Evolutionary conservation across 139 green algal genomes (phyloP).

Genomic region (Picochlorum sp.): DNA sequence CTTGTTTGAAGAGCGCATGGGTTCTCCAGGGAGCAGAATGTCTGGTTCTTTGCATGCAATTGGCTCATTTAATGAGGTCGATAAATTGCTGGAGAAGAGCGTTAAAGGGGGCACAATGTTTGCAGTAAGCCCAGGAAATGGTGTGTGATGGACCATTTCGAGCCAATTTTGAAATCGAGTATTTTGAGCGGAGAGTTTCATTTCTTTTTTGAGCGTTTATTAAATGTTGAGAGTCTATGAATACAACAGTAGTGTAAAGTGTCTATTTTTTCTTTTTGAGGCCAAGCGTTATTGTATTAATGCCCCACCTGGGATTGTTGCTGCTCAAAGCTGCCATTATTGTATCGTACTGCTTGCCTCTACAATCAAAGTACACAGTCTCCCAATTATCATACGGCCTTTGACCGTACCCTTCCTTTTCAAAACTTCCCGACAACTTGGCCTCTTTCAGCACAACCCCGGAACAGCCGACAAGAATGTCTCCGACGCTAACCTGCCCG

Average conservation of each 20-base stretch:
- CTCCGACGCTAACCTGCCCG: conserved; percentile 6
- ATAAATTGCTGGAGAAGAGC: conserved; percentile 7
- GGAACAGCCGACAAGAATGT: conserved; percentile 18
- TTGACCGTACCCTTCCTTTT: conserved; percentile 40
- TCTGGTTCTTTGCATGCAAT: not conserved
- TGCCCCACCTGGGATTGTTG: conserved; percentile 56
- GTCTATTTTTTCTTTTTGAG: conserved; percentile 9
- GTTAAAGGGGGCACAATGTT: conserved; percentile 5
- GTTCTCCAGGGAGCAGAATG: conserved; percentile 1
- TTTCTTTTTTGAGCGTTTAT: not conserved
- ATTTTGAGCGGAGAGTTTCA: conserved; percentile 4
- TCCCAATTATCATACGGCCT: conserved; percentile 53
- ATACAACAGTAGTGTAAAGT: not conserved
- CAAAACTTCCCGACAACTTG: conserved; percentile 37
- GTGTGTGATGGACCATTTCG: not conserved
- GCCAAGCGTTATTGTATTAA: conserved; percentile 32
- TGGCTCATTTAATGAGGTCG: conserved; percentile 5
- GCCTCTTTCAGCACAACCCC: conserved; percentile 49
- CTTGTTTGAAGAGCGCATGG: conserved; percentile 36
- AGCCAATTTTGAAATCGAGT: not conserved
- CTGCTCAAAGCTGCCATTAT: conserved; percentile 43
- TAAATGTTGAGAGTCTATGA: not conserved
- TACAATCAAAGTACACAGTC: conserved; percentile 38
- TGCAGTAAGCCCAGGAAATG: not conserved
- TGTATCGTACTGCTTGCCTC: conserved; percentile 48